A percentile compares a stretch with the other conserved stretches of the same genome.
These are phyloP conservation scores for Cutaneotrichosporon sp. DNA, from an alignment of 1,284 basidiomycete genomes.

Conservation along the genomic window DNA sequence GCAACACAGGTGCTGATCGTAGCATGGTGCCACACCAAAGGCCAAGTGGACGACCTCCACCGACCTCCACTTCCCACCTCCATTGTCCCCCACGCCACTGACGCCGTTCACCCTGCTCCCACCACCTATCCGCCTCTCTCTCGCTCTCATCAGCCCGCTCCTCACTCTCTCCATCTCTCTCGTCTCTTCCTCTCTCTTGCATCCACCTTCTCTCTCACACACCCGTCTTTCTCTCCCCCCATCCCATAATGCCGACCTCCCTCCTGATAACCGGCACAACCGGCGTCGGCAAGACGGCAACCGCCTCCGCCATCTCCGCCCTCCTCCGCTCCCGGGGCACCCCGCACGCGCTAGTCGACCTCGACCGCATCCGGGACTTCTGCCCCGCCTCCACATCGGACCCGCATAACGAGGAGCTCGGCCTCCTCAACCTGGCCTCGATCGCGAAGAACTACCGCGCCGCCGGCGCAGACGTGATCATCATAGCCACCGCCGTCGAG, in stretches of 20 bases:
- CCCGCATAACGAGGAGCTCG: not conserved
- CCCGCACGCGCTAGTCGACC: constrained; percentile 12
- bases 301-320: constrained; percentile 6
- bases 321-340: not conserved
- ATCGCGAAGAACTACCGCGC: constrained; percentile 6
- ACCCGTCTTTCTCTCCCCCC: too few relatives aligned
- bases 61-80: not conserved
- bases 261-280: constrained; percentile 10
- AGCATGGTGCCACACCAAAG: not conserved
- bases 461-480: constrained; percentile 5
- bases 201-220: not conserved
- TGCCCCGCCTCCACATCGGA: not conserved
- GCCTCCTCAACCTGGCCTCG: constrained; percentile 1
- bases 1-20: too few relatives aligned
- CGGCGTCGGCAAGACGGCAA: constrained; percentile 12
- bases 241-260: constrained; percentile 2
- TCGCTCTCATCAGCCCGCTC: too few relatives aligned
- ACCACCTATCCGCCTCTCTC: too few relatives aligned
- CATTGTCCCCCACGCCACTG: not conserved
- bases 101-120: too few relatives aligned
- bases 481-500: constrained; percentile 7
- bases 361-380: not conserved
- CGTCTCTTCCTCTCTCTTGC: not conserved
- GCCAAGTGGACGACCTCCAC: not conserved
- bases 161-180: not conserved